These are phyloP conservation scores for Citrullus mucosospermus DNA, from an alignment of 306 rosid genomes.

Conservation along the genomic window DNA sequence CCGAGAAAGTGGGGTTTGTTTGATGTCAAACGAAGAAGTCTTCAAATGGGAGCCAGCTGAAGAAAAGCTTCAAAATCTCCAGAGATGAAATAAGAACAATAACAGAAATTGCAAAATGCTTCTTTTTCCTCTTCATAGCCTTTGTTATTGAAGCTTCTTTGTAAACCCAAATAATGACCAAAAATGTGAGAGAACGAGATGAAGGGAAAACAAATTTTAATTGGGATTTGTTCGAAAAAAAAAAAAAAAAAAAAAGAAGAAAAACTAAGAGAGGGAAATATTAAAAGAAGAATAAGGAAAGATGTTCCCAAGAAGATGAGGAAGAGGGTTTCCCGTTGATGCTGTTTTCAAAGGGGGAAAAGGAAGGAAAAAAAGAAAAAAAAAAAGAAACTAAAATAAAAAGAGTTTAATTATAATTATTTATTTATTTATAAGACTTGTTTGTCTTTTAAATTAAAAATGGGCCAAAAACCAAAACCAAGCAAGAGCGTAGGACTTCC, in stretches of 20 bases:
- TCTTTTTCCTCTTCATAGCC: background rate
- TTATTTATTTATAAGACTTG: background rate
- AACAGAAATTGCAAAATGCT: background rate
- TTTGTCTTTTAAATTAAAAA: background rate
- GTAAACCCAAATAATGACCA: background rate
- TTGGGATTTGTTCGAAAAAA: background rate
- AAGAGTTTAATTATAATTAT: background rate
- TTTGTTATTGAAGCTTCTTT: too few relatives aligned
- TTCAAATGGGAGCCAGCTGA: conserved; percentile 4
- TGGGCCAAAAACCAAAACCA: background rate
- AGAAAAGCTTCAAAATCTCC: background rate
- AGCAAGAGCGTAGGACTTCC: background rate
- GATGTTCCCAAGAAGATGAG: conserved; percentile 8
- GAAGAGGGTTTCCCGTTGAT: conserved; percentile 11
- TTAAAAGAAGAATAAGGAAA: background rate
- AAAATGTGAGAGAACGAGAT: background rate
- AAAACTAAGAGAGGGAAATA: background rate
- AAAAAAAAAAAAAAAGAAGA: too few relatives aligned
- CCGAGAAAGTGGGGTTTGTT: background rate
- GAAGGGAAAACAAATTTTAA: background rate
- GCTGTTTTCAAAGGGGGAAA: conserved; percentile 8
- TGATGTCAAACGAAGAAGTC: background rate
- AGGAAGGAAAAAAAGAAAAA: background rate
- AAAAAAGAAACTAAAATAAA: too few relatives aligned
- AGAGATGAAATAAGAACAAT: background rate